Conservation (phyloP, 805 yeast genomes). For the Wickerhamiella sergipiensis region DNA sequence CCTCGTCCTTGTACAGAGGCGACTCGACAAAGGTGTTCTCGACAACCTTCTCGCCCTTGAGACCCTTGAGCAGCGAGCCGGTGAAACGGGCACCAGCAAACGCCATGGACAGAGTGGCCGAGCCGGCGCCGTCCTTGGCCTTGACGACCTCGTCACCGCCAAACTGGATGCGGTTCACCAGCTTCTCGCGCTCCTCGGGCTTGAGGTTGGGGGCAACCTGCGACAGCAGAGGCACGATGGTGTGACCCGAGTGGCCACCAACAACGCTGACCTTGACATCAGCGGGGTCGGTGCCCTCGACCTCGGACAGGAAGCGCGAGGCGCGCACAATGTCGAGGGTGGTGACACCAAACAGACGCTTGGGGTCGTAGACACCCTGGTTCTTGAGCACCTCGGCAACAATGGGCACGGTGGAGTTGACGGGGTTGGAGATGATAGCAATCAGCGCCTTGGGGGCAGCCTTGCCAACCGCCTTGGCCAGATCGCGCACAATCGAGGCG, state of each 20-base stretch:
- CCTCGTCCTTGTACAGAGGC: conserved; percentile 72
- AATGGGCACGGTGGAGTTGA: conserved; percentile 84
- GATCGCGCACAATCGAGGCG: conserved; percentile 62
- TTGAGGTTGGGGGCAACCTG: conserved; percentile 24
- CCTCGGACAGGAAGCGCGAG: conserved; percentile 58
- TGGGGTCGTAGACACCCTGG: conserved; percentile 55
- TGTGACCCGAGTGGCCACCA: conserved; percentile 94
- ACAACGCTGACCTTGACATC: conserved; percentile 53
- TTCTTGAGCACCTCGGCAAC: conserved; percentile 67
- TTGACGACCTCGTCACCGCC: conserved; percentile 96
- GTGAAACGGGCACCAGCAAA: conserved; percentile 80
- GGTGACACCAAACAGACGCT: conserved; percentile 74
- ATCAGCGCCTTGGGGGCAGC: conserved; percentile 62
- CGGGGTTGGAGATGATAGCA: conserved; percentile 82
- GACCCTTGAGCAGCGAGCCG: conserved; percentile 35
- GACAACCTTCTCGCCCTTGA: conserved; percentile 30
- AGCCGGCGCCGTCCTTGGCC: conserved; percentile 90
- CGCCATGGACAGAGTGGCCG: conserved; percentile 94
- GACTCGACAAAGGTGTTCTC: conserved; percentile 51
- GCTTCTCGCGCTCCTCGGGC: conserved; percentile 28
- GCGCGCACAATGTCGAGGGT: conserved; percentile 81
- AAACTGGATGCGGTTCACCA: conserved; percentile 82
- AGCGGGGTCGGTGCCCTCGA: conserved; percentile 34
- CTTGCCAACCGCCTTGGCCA: conserved; percentile 64
- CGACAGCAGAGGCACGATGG: conserved; percentile 77